These are phyloP conservation scores for Coix lacrymajobi DNA, from an alignment of 176 grass and related monocot genomes.

Conservation along the genomic window DNA sequence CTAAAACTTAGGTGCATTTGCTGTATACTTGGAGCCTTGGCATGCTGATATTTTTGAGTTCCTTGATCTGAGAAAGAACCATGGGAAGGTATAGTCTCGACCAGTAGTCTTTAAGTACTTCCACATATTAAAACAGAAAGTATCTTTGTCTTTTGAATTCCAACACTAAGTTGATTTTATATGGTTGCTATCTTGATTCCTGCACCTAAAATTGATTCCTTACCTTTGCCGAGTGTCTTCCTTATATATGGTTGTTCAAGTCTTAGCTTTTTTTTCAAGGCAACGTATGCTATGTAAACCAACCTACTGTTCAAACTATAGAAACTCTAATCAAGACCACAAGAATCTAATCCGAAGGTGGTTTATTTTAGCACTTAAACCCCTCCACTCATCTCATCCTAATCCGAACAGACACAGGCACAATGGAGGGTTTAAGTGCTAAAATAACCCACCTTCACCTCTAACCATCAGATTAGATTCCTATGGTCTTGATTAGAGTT, in stretches of 20 bases:
- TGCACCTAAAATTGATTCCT: background rate
- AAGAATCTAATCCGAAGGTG: no score
- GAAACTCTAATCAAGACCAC: no score
- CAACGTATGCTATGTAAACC: no score
- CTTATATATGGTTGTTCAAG: background rate
- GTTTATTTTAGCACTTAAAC: no score
- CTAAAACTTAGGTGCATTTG: slow-evolving; percentile 74
- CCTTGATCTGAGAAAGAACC: slow-evolving; percentile 93
- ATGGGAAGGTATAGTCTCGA: slow-evolving; percentile 71
- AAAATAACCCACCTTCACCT: no score
- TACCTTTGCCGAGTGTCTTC: background rate
- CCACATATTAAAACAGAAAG: background rate
- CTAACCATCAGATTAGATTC: no score
- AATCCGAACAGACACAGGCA: no score
- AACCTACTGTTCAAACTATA: no score
- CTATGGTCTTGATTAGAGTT: no score
- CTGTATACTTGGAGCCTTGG: slow-evolving; percentile 92
- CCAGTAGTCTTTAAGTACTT: background rate
- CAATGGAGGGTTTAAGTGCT: no score
- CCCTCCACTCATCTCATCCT: no score
- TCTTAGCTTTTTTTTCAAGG: slow-evolving; percentile 11
- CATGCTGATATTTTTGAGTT: slow-evolving; percentile 99
- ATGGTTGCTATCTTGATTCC: background rate
- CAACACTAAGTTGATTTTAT: background rate
- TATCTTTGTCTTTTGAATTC: background rate